Conservation (phyloP, 179 eudicot species). For the Amaranthus tricolor region DNA sequence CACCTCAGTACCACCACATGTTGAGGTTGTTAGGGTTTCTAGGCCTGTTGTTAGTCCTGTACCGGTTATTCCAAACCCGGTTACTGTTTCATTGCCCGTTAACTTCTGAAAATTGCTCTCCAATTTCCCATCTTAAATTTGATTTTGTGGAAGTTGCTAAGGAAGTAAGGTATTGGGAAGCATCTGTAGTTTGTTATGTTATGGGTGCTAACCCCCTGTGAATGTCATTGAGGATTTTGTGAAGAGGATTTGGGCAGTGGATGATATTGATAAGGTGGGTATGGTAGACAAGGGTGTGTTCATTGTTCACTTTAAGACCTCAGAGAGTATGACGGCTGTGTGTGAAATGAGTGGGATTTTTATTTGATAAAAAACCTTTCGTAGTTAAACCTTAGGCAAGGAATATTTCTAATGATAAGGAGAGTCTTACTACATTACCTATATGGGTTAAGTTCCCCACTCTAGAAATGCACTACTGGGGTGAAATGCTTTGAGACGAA, state of each 20-base stretch:
- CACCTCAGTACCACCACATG: too few species aligned
- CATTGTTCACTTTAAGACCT: too few species aligned
- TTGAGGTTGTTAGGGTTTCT: too few species aligned
- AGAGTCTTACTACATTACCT: background rate
- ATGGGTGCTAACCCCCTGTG: background rate
- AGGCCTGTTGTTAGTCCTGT: too few species aligned
- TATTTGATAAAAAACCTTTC: background rate
- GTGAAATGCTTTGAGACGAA: background rate
- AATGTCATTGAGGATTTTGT: background rate
- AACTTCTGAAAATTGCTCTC: too few species aligned
- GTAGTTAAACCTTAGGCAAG: background rate
- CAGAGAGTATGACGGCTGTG: background rate
- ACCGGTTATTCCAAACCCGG: too few species aligned
- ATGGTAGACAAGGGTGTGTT: background rate
- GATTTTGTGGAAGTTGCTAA: too few species aligned
- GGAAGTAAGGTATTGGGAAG: too few species aligned
- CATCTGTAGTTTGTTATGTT: background rate
- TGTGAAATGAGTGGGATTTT: background rate
- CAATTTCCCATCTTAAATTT: too few species aligned
- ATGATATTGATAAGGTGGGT: background rate
- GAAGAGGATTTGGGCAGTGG: background rate
- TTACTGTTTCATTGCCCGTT: too few species aligned
- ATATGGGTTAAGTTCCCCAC: background rate
- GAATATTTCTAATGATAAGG: background rate
- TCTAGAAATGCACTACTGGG: background rate